A percentile compares a stretch with the other conserved stretches of the same genome.
Evolutionary conservation across 176 grass and related monocot genomes (phyloP).

Genomic region (Musa itinerans): DNA sequence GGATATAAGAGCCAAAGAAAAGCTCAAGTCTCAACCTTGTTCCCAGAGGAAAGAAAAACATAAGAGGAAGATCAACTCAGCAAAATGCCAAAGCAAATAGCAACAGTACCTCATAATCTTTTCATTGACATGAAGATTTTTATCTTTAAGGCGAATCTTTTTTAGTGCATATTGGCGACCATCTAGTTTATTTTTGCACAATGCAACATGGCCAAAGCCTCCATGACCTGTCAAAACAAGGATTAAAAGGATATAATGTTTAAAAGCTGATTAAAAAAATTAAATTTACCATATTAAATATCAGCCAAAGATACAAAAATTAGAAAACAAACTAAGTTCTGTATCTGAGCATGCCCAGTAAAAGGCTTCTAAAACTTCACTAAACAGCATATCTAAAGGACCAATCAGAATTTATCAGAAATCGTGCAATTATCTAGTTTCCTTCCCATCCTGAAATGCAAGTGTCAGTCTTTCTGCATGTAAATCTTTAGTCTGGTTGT

Average conservation of each 20-base stretch:
- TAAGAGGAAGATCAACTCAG: constrained; percentile 2
- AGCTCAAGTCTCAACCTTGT: background rate
- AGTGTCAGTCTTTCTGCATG: background rate
- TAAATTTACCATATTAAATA: background rate
- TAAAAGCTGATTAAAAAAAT: background rate
- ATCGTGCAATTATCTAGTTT: background rate
- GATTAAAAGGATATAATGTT: background rate
- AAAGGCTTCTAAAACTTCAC: background rate
- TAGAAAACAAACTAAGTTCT: background rate
- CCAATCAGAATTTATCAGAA: background rate
- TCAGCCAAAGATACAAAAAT: background rate
- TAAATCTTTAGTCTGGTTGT: too few species aligned
- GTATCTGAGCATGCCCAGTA: too few species aligned
- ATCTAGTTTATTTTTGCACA: constrained; percentile 92
- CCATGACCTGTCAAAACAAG: constrained; percentile 49
- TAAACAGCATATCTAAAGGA: background rate
- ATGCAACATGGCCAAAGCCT: constrained; percentile 76
- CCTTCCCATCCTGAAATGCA: background rate
- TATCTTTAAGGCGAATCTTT: constrained; percentile 90
- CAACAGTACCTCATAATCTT: constrained; percentile 77
- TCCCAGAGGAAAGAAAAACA: background rate
- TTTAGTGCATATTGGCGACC: constrained; percentile 97
- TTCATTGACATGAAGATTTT: constrained; percentile 71
- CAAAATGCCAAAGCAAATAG: constrained; percentile 4
- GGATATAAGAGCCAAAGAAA: too few species aligned